These are phyloP conservation scores for Trichoderma orchidacearum DNA, from an alignment of 495 filamentous ascomycete genomes.

Conservation along the genomic window DNA sequence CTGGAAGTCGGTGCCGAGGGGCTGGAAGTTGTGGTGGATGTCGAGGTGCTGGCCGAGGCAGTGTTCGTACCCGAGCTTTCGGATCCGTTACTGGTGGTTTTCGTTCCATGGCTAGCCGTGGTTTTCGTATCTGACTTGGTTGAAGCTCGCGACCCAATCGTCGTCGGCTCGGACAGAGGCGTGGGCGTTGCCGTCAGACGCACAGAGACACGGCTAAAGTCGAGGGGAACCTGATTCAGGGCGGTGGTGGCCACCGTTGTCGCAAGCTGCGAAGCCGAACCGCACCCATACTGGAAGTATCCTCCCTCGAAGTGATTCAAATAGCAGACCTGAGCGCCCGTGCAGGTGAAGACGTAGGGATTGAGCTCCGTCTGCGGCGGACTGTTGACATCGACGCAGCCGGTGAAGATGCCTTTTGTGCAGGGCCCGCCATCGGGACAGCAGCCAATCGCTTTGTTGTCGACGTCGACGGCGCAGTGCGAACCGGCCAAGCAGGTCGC, in stretches of 20 bases:
- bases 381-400: constrained; percentile 32
- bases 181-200: constrained; percentile 16
- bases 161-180: constrained; percentile 21
- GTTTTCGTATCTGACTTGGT: constrained; percentile 8
- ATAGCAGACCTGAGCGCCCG: constrained; percentile 26
- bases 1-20: constrained; percentile 6
- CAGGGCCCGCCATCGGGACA: constrained; percentile 32
- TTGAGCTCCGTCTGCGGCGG: constrained; percentile 31
- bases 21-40: constrained; percentile 4
- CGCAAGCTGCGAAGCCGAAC: constrained; percentile 25
- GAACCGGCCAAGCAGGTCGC: constrained; percentile 35
- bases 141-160: constrained; percentile 11
- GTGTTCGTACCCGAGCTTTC: constrained; percentile 7
- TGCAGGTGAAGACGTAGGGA: constrained; percentile 35
- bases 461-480: constrained; percentile 32
- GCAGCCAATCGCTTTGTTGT: constrained; percentile 30
- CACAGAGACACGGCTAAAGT: constrained; percentile 11
- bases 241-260: constrained; percentile 24
- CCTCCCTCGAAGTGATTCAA: constrained; percentile 33
- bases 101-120: not conserved
- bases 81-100: constrained; percentile 1
- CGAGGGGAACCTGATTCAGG: constrained; percentile 11
- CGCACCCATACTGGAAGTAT: constrained; percentile 33
- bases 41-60: constrained; percentile 5
- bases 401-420: constrained; percentile 32